phyloP scores from a whole-genome alignment of 2,329 filamentous ascomycete genomes.

The Clathrospora elynae region DNA sequence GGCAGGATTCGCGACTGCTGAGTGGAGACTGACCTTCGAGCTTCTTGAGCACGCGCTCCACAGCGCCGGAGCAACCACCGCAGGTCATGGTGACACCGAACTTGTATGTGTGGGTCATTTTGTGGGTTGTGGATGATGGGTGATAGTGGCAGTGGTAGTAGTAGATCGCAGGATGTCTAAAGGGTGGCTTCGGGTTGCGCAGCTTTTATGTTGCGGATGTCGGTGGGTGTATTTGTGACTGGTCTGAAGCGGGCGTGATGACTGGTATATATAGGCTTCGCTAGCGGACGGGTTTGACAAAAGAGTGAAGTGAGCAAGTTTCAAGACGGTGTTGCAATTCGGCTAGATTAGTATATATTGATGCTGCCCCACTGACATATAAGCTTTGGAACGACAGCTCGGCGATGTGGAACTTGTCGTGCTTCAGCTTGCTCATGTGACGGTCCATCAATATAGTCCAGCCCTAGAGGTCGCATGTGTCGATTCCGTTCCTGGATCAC shows the following conservation, averaged over 20 bases:
- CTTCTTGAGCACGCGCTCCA: slow-evolving; percentile 90
- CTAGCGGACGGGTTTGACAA: slow-evolving; percentile 14
- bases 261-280: slow-evolving; percentile 22
- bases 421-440: slow-evolving; percentile 32
- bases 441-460: no score
- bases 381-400: slow-evolving; percentile 18
- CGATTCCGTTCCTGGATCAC: not conserved
- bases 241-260: slow-evolving; percentile 3
- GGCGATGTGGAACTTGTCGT: slow-evolving; percentile 34
- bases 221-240: slow-evolving; percentile 4
- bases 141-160: slow-evolving; percentile 5
- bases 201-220: slow-evolving; percentile 7
- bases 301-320: slow-evolving; percentile 38
- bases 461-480: not conserved
- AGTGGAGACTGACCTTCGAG: slow-evolving; percentile 70
- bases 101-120: slow-evolving; percentile 85
- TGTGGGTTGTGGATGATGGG: slow-evolving; percentile 30
- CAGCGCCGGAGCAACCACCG: slow-evolving; percentile 91
- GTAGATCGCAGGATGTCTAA: not conserved
- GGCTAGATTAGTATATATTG: slow-evolving; percentile 43
- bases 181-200: slow-evolving; percentile 10
- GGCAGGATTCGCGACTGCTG: slow-evolving; percentile 5
- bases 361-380: slow-evolving; percentile 40
- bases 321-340: slow-evolving; percentile 40
- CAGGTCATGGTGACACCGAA: slow-evolving; percentile 96